phyloP scores from a whole-genome alignment of 352 stramenopile species.

The Phytopythium helicoides region DNA sequence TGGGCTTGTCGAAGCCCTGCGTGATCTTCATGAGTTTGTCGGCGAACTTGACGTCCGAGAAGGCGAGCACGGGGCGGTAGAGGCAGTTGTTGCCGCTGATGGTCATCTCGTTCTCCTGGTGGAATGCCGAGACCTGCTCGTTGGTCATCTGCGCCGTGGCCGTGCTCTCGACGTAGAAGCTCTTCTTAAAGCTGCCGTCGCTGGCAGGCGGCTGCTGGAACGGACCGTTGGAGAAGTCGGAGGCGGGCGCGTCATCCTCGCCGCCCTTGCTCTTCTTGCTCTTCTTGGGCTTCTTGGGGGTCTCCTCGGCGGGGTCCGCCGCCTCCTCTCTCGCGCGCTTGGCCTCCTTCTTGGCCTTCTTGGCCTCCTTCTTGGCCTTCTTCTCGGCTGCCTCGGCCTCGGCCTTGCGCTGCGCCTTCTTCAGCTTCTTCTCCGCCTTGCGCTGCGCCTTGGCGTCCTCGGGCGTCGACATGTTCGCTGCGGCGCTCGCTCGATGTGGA shows the following conservation, averaged over 20 bases:
- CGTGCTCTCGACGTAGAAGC: constrained; percentile 80
- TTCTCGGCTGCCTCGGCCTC: constrained; percentile 19
- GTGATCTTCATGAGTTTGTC: constrained; percentile 88
- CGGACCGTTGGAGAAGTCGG: constrained; percentile 67
- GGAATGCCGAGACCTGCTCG: constrained; percentile 82
- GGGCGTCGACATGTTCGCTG: constrained; percentile 10
- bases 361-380: constrained; percentile 12
- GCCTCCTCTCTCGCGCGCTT: constrained; percentile 24
- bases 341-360: constrained; percentile 21
- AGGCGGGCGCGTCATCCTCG: constrained; percentile 37
- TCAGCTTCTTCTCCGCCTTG: constrained; percentile 44
- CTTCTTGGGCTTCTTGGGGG: constrained; percentile 25
- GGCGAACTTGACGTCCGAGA: constrained; percentile 70
- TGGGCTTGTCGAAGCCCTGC: constrained; percentile 90
- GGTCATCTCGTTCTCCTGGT: constrained; percentile 82
- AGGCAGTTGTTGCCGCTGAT: constrained; percentile 86
- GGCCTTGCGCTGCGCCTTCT: constrained; percentile 38
- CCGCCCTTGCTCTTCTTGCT: constrained; percentile 53
- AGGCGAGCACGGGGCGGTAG: constrained; percentile 80
- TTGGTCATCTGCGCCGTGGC: constrained; percentile 74
- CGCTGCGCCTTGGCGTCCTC: constrained; percentile 38
- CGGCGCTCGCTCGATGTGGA: background rate
- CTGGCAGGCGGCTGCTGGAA: constrained; percentile 66
- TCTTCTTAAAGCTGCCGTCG: constrained; percentile 79
- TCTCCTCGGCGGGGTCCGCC: constrained; percentile 11